Evolutionary conservation across 1,139 yeast genomes (phyloP).

Genomic region (Lodderomyces jiufengensis): DNA sequence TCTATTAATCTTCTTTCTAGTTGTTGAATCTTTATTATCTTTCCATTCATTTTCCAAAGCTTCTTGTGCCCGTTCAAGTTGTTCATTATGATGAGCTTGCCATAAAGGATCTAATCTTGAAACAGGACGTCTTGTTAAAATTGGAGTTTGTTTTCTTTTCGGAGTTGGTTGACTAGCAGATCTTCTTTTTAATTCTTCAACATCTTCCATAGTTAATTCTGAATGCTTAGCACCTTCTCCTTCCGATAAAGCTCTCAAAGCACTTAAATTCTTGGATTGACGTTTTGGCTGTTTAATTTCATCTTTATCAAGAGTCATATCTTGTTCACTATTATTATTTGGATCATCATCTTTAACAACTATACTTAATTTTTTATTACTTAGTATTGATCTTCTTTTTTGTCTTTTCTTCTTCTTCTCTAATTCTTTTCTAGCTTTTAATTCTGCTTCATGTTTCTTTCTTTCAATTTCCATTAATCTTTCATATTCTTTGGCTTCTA

Average conservation of each 20-base stretch:
- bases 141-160: slow-evolving; percentile 38
- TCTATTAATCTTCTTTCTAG: slow-evolving; percentile 25
- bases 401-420: slow-evolving; percentile 44
- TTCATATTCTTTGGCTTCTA: slow-evolving; percentile 46
- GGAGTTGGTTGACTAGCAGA: slow-evolving; percentile 46
- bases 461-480: slow-evolving; percentile 48
- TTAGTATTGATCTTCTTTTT: slow-evolving; percentile 41
- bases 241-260: slow-evolving; percentile 39
- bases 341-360: slow-evolving; percentile 30
- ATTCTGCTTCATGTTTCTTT: slow-evolving; percentile 48
- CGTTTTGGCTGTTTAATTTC: slow-evolving; percentile 40
- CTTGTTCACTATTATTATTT: slow-evolving; percentile 18
- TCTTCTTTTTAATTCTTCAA: slow-evolving; percentile 44
- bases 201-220: slow-evolving; percentile 38
- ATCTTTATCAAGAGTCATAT: slow-evolving; percentile 14
- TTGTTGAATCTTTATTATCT: slow-evolving; percentile 12
- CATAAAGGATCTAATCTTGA: slow-evolving; percentile 68
- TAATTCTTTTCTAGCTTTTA: slow-evolving; percentile 43
- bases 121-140: slow-evolving; percentile 56
- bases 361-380: slow-evolving; percentile 40
- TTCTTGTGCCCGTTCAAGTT: slow-evolving; percentile 43
- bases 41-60: slow-evolving; percentile 38
- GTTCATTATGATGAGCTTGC: slow-evolving; percentile 48
- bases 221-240: slow-evolving; percentile 23
- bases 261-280: slow-evolving; percentile 24